Percentiles rank a stretch among this genome's conserved stretches.
Conservation (phyloP, 164 flowering plant species). For the Berberis vulgaris region DNA sequence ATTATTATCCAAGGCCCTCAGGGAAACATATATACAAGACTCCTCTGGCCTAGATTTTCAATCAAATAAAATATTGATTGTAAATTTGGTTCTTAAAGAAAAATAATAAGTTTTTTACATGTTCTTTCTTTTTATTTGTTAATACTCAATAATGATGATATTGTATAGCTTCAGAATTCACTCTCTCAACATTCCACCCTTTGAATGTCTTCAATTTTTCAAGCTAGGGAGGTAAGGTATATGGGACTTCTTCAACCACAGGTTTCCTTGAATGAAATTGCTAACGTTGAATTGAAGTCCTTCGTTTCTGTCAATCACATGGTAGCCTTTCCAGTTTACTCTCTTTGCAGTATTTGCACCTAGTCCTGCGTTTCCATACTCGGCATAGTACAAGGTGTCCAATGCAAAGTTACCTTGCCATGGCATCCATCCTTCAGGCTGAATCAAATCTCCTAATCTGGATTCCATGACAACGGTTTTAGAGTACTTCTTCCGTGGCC, state of each 20-base stretch:
- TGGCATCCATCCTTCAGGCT: slow-evolving; percentile 42
- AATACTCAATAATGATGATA: too few species aligned
- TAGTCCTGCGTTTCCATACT: slow-evolving; percentile 41
- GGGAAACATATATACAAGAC: too few species aligned
- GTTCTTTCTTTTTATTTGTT: too few species aligned
- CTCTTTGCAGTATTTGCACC: slow-evolving; percentile 26
- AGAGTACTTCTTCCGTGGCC: slow-evolving; percentile 54
- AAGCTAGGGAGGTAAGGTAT: slow-evolving; percentile 22
- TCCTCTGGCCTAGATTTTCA: too few species aligned
- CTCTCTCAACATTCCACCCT: too few species aligned
- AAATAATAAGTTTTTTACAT: too few species aligned
- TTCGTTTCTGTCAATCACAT: slow-evolving; percentile 16
- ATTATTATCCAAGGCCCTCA: too few species aligned
- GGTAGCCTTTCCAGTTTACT: slow-evolving; percentile 34
- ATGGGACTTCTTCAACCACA: slow-evolving; percentile 22
- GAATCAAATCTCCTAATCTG: slow-evolving; percentile 35
- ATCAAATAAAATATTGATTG: too few species aligned
- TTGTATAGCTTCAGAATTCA: too few species aligned
- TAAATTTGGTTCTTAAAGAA: too few species aligned
- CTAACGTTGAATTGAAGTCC: slow-evolving; percentile 30
- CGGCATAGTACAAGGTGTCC: slow-evolving; percentile 35
- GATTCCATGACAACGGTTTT: slow-evolving; percentile 47
- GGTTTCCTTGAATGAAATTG: slow-evolving; percentile 23
- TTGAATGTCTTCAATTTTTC: neutral
- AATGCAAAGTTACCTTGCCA: slow-evolving; percentile 35